These are phyloP conservation scores for Aspergillus hiratsukae DNA, from an alignment of 2,329 filamentous ascomycete genomes.

Conservation along the genomic window DNA sequence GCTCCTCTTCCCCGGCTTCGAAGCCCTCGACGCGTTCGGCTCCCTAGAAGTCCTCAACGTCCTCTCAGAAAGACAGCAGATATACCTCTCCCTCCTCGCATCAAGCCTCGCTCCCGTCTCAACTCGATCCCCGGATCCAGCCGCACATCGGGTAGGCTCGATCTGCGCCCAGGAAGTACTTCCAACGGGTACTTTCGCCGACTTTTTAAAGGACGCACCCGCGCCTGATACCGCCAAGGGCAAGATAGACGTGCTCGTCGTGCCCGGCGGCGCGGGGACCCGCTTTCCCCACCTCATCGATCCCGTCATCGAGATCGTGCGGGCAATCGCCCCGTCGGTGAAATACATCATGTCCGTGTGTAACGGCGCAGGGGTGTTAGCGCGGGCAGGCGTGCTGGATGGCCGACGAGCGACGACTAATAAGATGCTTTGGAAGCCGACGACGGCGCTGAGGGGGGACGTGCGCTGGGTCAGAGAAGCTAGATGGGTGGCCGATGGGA, in stretches of 20 bases:
- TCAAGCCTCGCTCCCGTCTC: constrained; percentile 3
- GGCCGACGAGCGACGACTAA: constrained; percentile 7
- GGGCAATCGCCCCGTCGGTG: not conserved
- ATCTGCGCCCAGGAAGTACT: constrained; percentile 2
- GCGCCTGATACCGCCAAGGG: not conserved
- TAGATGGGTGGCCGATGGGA: constrained; percentile 48
- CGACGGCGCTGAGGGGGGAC: not conserved
- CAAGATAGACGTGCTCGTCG: constrained; percentile 1
- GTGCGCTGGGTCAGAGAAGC: constrained; percentile 6
- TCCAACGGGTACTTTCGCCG: constrained; percentile 1
- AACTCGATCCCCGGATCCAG: constrained; percentile 1
- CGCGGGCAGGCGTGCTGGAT: constrained; percentile 4
- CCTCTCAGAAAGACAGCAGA: constrained; percentile 10
- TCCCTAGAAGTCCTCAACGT: constrained; percentile 45
- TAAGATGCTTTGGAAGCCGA: constrained; percentile 3
- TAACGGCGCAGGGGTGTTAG: not conserved
- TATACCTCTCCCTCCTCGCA: constrained; percentile 2
- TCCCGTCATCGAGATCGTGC: constrained; percentile 1
- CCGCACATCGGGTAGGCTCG: not conserved
- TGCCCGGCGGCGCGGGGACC: constrained; percentile 3
- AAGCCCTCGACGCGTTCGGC: constrained; percentile 42
- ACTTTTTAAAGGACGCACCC: not conserved
- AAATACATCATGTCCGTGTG: constrained; percentile 1
- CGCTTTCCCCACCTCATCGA: not conserved
- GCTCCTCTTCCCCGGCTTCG: constrained; percentile 39